Conservation (phyloP, 1,139 yeast genomes). For the Candida mesenterica region DNA sequence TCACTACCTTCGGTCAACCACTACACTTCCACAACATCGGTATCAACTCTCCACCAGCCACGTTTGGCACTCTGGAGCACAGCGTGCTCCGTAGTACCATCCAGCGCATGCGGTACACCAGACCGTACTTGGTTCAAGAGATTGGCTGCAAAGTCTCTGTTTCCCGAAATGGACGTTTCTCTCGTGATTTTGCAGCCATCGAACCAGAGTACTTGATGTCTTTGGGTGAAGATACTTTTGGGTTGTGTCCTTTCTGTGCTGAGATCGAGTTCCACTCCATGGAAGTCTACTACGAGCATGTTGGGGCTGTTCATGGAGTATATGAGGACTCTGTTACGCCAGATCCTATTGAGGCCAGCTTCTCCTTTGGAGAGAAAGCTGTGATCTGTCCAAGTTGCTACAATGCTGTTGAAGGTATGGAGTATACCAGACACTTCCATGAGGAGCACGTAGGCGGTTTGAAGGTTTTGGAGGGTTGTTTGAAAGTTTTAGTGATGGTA, state of each 20-base stretch:
- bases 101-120: not conserved
- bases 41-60: not conserved
- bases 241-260: not conserved
- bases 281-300: not conserved
- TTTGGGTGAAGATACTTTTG: not conserved
- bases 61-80: not conserved
- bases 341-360: not conserved
- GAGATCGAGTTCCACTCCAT: not conserved
- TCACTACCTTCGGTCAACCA: not conserved
- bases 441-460: not conserved
- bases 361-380: not conserved
- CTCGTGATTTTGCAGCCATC: not conserved
- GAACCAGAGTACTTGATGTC: not conserved
- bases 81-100: not conserved
- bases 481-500: not conserved
- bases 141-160: not conserved
- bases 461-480: not conserved
- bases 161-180: not conserved
- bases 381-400: not conserved
- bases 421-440: not conserved
- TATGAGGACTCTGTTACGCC: not conserved
- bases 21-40: not conserved
- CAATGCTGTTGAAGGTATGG: not conserved
- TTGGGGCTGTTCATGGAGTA: not conserved
- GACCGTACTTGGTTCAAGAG: not conserved